phyloP scores from a whole-genome alignment of 2,329 filamentous ascomycete species.

The Hortaea sp. region DNA sequence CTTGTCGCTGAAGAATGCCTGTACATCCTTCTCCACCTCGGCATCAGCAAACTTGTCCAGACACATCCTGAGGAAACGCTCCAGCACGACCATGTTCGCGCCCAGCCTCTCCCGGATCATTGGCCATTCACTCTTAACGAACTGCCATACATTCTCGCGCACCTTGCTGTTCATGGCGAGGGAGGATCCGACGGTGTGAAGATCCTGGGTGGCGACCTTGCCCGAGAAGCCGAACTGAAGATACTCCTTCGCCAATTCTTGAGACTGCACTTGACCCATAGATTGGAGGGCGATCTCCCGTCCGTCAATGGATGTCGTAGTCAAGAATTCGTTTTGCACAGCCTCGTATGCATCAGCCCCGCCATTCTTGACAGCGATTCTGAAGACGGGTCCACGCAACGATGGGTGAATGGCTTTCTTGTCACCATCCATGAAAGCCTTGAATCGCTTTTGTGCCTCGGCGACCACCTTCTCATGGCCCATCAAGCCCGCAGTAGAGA shows the following conservation, averaged over 20 bases:
- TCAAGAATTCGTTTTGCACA: slow-evolving; percentile 76
- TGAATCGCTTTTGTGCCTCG: slow-evolving; percentile 70
- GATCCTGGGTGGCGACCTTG: slow-evolving; percentile 75
- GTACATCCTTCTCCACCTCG: slow-evolving; percentile 63
- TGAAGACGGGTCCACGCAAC: slow-evolving; percentile 70
- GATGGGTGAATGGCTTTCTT: slow-evolving; percentile 66
- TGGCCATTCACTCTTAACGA: slow-evolving; percentile 75
- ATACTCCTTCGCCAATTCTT: slow-evolving; percentile 57
- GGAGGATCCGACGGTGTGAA: slow-evolving; percentile 68
- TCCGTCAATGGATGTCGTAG: slow-evolving; percentile 76
- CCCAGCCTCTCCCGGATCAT: slow-evolving; percentile 61
- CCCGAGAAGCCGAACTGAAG: slow-evolving; percentile 69
- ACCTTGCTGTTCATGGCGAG: slow-evolving; percentile 64
- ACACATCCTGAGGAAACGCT: slow-evolving; percentile 73
- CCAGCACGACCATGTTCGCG: slow-evolving; percentile 75
- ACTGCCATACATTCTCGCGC: slow-evolving; percentile 72
- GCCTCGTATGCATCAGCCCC: slow-evolving; percentile 59
- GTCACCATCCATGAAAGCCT: slow-evolving; percentile 64
- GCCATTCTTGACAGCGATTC: slow-evolving; percentile 65
- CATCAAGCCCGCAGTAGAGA: slow-evolving; percentile 62
- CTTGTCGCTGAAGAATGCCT: slow-evolving; percentile 74
- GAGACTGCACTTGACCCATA: slow-evolving; percentile 63
- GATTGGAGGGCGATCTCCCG: slow-evolving; percentile 75
- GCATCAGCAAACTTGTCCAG: slow-evolving; percentile 69
- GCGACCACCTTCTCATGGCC: slow-evolving; percentile 62